Percentiles rank a stretch among this genome's conserved stretches.
phyloP scores from a whole-genome alignment of 148 eudicot species.

The Fagopyrum tataricum region DNA sequence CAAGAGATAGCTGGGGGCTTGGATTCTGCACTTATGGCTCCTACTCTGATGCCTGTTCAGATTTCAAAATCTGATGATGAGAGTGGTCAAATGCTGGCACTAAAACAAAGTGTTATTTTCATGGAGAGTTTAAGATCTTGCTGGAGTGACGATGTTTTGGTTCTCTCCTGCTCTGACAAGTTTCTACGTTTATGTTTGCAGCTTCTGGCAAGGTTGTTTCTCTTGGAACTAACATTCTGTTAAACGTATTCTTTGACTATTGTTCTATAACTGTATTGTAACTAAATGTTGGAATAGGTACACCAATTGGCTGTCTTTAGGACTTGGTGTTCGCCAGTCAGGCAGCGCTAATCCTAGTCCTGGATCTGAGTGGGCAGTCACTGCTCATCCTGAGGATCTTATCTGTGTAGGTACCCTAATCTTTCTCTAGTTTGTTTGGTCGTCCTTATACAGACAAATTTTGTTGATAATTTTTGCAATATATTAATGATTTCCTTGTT shows the following conservation, averaged over 20 bases:
- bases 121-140: slow-evolving; percentile 82
- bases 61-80: slow-evolving; percentile 31
- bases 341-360: slow-evolving; percentile 39
- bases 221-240: background rate
- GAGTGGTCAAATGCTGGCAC: slow-evolving; percentile 33
- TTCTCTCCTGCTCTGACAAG: slow-evolving; percentile 79
- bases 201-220: slow-evolving; percentile 70
- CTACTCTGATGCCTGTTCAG: slow-evolving; percentile 40
- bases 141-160: slow-evolving; percentile 87
- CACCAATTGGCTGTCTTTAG: slow-evolving; percentile 83
- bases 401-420: slow-evolving; percentile 45
- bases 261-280: background rate
- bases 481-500: background rate
- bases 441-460: background rate
- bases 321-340: slow-evolving; percentile 62
- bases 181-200: slow-evolving; percentile 87
- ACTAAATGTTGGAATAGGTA: slow-evolving; percentile 39
- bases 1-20: slow-evolving; percentile 95
- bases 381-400: slow-evolving; percentile 76
- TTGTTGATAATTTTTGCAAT: background rate
- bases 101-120: slow-evolving; percentile 70
- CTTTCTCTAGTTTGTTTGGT: background rate
- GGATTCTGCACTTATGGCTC: slow-evolving; percentile 68
- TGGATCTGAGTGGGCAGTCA: slow-evolving; percentile 83
- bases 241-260: background rate